A percentile compares a stretch with the other conserved stretches of the same genome.
phyloP scores from a whole-genome alignment of 2,329 filamentous ascomycete genomes.

The Clarireedia paspali region DNA sequence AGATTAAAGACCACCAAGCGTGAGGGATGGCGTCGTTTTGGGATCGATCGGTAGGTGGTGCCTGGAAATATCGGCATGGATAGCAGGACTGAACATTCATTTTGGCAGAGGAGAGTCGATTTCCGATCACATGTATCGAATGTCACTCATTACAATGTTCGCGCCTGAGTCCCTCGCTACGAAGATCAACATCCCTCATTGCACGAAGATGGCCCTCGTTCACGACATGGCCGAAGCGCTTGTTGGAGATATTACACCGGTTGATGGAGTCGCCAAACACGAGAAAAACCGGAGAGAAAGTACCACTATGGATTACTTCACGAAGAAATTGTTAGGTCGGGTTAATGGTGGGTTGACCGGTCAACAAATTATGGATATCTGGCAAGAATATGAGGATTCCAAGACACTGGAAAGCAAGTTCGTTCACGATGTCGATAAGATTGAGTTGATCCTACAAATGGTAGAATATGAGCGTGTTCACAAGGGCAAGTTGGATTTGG shows the following conservation, averaged over 20 bases:
- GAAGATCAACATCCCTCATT: slow-evolving; percentile 69
- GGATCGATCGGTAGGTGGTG: slow-evolving; percentile 49
- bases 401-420: slow-evolving; percentile 78
- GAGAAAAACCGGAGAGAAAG: slow-evolving; percentile 88
- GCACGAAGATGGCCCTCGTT: slow-evolving; percentile 90
- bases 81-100: neutral
- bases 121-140: slow-evolving; percentile 98
- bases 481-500: slow-evolving; percentile 56
- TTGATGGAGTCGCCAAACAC: slow-evolving; percentile 73
- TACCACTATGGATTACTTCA: slow-evolving; percentile 87
- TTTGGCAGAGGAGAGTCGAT: slow-evolving; percentile 71
- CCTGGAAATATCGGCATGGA: neutral
- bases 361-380: slow-evolving; percentile 66
- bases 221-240: slow-evolving; percentile 97
- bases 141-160: slow-evolving; percentile 93
- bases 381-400: slow-evolving; percentile 93
- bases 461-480: slow-evolving; percentile 82
- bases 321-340: slow-evolving; percentile 57
- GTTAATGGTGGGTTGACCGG: slow-evolving; percentile 67
- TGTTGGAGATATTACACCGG: slow-evolving; percentile 93
- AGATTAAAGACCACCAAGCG: slow-evolving; percentile 93
- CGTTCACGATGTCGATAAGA: slow-evolving; percentile 96
- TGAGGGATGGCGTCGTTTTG: slow-evolving; percentile 90
- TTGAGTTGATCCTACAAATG: slow-evolving; percentile 93
- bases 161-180: slow-evolving; percentile 67